Evolutionary conservation across 345 rosid species (phyloP), one percentile per base, ranked within the genome.

Genomic region (Rhodamnia argentea): DNA sequence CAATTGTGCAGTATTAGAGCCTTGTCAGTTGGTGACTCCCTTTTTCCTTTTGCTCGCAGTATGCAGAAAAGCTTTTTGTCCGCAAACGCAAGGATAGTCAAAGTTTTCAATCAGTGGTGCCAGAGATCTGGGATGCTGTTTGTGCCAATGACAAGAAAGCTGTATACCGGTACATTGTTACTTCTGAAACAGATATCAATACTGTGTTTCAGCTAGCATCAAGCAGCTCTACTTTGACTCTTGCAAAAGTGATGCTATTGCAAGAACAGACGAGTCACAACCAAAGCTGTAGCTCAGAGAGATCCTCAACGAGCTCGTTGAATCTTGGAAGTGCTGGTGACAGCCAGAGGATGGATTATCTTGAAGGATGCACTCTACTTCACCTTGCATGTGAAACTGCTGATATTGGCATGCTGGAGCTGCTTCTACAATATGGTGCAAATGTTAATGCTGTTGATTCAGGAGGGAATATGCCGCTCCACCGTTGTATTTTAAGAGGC

Each of bases 321-420:
- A 92, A 90, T 90, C 88, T 93, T 55, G 89, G 88, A 9, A 90
- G 92, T 20, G 83, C 90, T 40, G 90, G 88, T 87, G 96, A 92
- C 88, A 90, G 90, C 87, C 93, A 86, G 82, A 76, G 76, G 85
- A 15, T 87, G 50, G 98, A 94, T 10, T 93, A 90, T 85, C 86
- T 91, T n/a, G 92, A 92, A 86, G 99, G 99, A 44, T 92, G 97
- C 87, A 87, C 98, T 58, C 91, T 96, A 84, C 96, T 98, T 87
- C 98, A 98, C 90, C 98, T 97, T 75, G 99, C 99, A 82, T 98
- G 98, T 92, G 98, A 96, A 92, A 92, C 94, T 82, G 95, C 95
- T 20, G 99, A 98, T 87, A 91, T 98, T 58, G 99, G 99, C 86
- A 96, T 98, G 99, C 89, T 96, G 18, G 99, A 98, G 91, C 98